A percentile compares a stretch with the other conserved stretches of the same genome.
Conservation (phyloP, 306 rosid species). For the Rosa lucieae region DNA sequence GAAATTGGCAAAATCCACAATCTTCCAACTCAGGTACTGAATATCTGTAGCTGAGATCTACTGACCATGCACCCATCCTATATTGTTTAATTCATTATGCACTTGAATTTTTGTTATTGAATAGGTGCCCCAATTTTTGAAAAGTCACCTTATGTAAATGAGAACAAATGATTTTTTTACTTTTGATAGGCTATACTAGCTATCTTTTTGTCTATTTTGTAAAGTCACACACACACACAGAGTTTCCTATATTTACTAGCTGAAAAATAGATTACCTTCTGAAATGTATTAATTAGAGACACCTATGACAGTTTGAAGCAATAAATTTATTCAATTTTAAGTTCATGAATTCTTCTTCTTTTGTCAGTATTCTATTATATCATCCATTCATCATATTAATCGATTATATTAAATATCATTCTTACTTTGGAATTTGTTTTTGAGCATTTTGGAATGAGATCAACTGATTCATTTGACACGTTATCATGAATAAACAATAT, state of each 20-base stretch:
- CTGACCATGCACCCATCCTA: not conserved
- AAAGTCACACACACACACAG: not conserved
- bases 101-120: not conserved
- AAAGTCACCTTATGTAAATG: not conserved
- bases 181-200: not conserved
- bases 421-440: not conserved
- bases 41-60: not conserved
- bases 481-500: not conserved
- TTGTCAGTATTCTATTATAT: not conserved
- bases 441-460: conserved; percentile 14
- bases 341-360: not conserved
- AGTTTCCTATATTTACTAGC: not conserved
- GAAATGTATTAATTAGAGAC: not conserved
- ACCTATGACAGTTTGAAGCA: not conserved
- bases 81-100: not conserved
- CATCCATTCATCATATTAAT: not conserved
- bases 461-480: not conserved
- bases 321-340: not conserved
- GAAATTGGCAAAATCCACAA: conserved; percentile 77
- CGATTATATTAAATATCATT: not conserved
- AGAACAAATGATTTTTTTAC: not conserved
- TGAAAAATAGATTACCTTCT: not conserved
- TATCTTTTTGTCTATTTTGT: too few species aligned
- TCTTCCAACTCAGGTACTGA: conserved; percentile 81
- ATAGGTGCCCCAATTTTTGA: not conserved